These are phyloP conservation scores for Paramecium pentaurelia DNA, from an alignment of 73 alveolate genomes.

Conservation along the genomic window DNA sequence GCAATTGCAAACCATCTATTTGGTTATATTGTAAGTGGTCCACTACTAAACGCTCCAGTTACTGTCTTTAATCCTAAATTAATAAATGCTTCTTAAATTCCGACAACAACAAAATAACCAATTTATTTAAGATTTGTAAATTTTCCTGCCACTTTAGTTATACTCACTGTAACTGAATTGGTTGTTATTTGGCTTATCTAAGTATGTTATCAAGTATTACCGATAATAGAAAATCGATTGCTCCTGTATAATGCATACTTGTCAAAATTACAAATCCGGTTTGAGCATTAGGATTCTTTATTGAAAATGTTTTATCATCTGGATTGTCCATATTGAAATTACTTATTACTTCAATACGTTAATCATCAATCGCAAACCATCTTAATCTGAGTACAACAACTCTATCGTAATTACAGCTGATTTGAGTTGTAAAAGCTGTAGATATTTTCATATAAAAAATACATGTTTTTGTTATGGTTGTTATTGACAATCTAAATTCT, in stretches of 20 bases:
- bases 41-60: neutral
- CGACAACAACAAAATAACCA: neutral
- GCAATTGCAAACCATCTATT: too few species aligned
- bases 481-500: too few species aligned
- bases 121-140: neutral
- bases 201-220: too few species aligned
- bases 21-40: too few species aligned
- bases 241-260: too few species aligned
- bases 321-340: neutral
- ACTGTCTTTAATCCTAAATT: neutral
- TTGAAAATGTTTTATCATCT: neutral
- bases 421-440: too few species aligned
- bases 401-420: too few species aligned
- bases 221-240: too few species aligned
- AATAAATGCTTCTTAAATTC: neutral
- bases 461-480: too few species aligned
- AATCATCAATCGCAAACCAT: neutral
- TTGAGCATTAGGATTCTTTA: neutral
- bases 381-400: too few species aligned
- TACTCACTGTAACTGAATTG: neutral
- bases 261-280: neutral
- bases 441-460: too few species aligned
- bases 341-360: neutral
- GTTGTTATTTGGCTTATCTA: neutral
- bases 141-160: neutral